Base-by-base conservation (phyloP, 306 rosid species). In the Prosopis cineraria region DNA sequence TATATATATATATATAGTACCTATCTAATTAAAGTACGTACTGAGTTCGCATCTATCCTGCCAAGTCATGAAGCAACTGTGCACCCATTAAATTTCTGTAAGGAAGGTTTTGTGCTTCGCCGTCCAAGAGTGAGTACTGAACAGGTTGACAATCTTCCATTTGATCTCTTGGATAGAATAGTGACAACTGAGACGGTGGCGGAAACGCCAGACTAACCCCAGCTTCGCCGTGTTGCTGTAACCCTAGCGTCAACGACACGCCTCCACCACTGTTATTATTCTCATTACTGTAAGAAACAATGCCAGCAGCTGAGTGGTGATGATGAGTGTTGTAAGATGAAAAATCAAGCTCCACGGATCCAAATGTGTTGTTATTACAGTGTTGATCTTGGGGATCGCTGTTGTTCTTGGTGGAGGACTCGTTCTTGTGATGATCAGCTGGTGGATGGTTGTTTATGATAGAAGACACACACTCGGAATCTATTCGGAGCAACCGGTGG, bases 11-110 rank as follows among this genome's bases (percentile, higher is more conserved):
- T 40, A 17, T 75, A 22, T 60, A 60, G 19, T 56, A 76, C 72
- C 82, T 85, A 66, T 36, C 36, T 55, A 56, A 43, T 20, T 52
- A 52, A 52, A 52, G 59, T 52, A 52, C 13, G n/a, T 27, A 52
- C 7, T 27, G 29, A 31, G 34, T 10, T 12, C 5, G 7, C 7
- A 5, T 11, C 48, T 78, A 93, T 73, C 89, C 85, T 5, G 93
- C 92, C 77, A 91, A 84, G 78, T 93, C 98, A 74, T 90, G 97
- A 16, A 93, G 89, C 89, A 91, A 75, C 73, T 91, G 98, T 19
- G 97, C 88, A 20, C 96, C 97, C 96, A 93, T 91, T 81, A 93
- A 83, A 56, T 91, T 91, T 83, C 96, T 90, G 82, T 93, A 93
- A 0, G 93, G 93, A 77, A 91, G 85, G 74, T 76, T 91, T 81